These are phyloP conservation scores for Neolentinus lepideus DNA, from an alignment of 1,284 basidiomycete genomes.

Conservation along the genomic window DNA sequence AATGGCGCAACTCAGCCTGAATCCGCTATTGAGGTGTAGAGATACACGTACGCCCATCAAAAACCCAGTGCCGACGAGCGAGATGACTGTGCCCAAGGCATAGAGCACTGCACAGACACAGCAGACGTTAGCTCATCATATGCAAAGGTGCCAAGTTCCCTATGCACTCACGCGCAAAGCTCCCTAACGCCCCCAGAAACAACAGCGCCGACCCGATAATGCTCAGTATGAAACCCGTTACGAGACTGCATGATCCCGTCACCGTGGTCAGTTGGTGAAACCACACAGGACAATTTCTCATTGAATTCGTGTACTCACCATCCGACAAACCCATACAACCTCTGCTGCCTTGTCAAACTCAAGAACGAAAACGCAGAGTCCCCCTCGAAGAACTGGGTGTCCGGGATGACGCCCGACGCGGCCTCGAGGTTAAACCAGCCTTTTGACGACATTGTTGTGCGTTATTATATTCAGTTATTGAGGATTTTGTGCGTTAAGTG, in stretches of 20 bases:
- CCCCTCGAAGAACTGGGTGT: slow-evolving; percentile 73
- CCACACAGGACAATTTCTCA: no score
- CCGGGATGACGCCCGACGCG: slow-evolving; percentile 49
- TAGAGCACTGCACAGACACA: slow-evolving; percentile 57
- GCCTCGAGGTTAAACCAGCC: slow-evolving; percentile 70
- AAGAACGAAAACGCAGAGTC: slow-evolving; percentile 81
- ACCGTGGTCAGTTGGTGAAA: slow-evolving; percentile 2
- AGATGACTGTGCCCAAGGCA: slow-evolving; percentile 75
- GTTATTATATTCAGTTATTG: not conserved
- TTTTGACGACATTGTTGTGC: slow-evolving; percentile 27
- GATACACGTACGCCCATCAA: slow-evolving; percentile 66
- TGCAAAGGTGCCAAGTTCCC: not conserved
- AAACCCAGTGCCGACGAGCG: slow-evolving; percentile 86
- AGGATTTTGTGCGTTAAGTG: not conserved
- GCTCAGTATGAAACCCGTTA: slow-evolving; percentile 72
- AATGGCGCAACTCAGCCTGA: slow-evolving; percentile 1
- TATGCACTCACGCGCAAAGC: slow-evolving; percentile 66
- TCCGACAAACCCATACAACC: slow-evolving; percentile 78
- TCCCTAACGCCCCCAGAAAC: slow-evolving; percentile 60
- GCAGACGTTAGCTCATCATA: not conserved
- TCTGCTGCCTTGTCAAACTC: slow-evolving; percentile 68
- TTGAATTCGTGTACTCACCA: no score
- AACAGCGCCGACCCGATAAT: slow-evolving; percentile 77
- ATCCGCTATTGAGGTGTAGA: not conserved
- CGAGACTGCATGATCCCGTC: slow-evolving; percentile 36